Evolutionary conservation across 2,329 filamentous ascomycete species (phyloP).

Genomic region (Ceratocystis huliohia): DNA sequence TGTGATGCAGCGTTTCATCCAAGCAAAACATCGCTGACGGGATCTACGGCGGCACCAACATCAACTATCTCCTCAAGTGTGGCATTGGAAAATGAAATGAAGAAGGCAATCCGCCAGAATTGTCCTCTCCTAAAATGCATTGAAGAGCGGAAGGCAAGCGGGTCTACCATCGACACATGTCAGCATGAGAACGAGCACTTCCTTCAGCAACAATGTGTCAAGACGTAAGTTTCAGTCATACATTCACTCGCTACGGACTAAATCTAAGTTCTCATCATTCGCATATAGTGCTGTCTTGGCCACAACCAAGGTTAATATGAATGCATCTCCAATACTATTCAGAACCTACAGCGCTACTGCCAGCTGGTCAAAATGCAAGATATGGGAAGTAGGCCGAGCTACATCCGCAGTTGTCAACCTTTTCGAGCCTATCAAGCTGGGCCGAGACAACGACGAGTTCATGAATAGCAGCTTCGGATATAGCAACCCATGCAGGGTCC

Average conservation of each 20-base stretch:
- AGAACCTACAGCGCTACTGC: conserved; percentile 24
- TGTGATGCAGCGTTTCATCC: too few species aligned
- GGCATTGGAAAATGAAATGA: not conserved
- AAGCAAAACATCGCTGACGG: too few species aligned
- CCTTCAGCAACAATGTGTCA: not conserved
- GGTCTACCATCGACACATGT: too few species aligned
- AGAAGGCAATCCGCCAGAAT: not conserved
- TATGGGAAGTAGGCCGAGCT: conserved; percentile 27
- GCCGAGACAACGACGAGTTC: conserved; percentile 25
- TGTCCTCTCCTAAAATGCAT: not conserved
- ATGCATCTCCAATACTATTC: conserved; percentile 24
- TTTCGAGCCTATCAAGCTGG: conserved; percentile 26
- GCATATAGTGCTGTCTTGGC: not conserved
- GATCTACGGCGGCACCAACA: too few species aligned
- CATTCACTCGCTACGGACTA: too few species aligned
- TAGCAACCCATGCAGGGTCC: conserved; percentile 27
- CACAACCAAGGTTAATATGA: not conserved
- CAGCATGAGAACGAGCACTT: too few species aligned
- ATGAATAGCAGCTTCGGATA: conserved; percentile 27
- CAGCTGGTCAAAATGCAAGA: conserved; percentile 23
- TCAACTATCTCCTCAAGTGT: not conserved
- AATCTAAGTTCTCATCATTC: not conserved
- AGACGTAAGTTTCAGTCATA: not conserved
- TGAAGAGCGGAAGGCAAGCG: not conserved
- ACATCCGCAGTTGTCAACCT: conserved; percentile 26